A percentile compares a stretch with the other conserved stretches of the same genome.
phyloP scores from a whole-genome alignment of 2,329 filamentous ascomycete genomes.

The Calycina herbarum region DNA sequence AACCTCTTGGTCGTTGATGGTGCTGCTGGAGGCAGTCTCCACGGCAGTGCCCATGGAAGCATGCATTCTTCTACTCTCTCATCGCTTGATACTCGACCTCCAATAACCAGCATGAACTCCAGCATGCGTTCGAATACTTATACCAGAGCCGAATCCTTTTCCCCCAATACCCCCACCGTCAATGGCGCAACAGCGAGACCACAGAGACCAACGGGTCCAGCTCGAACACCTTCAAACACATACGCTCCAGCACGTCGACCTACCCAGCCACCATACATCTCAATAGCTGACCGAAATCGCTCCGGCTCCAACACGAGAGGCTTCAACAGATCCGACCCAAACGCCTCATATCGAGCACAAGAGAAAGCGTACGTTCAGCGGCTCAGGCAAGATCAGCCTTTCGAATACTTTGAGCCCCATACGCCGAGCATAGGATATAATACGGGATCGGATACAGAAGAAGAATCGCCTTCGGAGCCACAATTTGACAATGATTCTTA shows the following conservation, averaged over 20 bases:
- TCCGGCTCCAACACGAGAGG: constrained; percentile 55
- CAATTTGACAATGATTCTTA: constrained; percentile 76
- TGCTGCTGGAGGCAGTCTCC: constrained; percentile 21
- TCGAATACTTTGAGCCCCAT: constrained; percentile 57
- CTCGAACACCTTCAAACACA: constrained; percentile 74
- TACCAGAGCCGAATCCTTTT: constrained; percentile 35
- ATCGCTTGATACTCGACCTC: constrained; percentile 30
- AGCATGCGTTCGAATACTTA: constrained; percentile 43
- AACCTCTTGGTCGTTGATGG: constrained; percentile 23
- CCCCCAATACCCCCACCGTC: constrained; percentile 35
- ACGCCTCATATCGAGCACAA: constrained; percentile 76
- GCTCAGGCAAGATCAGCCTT: constrained; percentile 72
- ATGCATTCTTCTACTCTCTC: constrained; percentile 19
- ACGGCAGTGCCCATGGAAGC: constrained; percentile 23
- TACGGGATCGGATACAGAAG: constrained; percentile 81
- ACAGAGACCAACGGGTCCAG: constrained; percentile 67
- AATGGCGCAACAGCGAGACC: constrained; percentile 54
- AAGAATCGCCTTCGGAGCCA: constrained; percentile 84
- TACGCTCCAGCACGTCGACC: constrained; percentile 67
- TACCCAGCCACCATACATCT: constrained; percentile 48
- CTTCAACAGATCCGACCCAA: constrained; percentile 58
- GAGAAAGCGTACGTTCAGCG: constrained; percentile 95
- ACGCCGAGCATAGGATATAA: constrained; percentile 65
- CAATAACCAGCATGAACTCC: constrained; percentile 33
- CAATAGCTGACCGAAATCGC: constrained; percentile 47